A percentile compares a stretch with the other conserved stretches of the same genome.
Evolutionary conservation across 78 protist genomes (phyloP).

Genomic region (Monocercomonoides exilis): DNA sequence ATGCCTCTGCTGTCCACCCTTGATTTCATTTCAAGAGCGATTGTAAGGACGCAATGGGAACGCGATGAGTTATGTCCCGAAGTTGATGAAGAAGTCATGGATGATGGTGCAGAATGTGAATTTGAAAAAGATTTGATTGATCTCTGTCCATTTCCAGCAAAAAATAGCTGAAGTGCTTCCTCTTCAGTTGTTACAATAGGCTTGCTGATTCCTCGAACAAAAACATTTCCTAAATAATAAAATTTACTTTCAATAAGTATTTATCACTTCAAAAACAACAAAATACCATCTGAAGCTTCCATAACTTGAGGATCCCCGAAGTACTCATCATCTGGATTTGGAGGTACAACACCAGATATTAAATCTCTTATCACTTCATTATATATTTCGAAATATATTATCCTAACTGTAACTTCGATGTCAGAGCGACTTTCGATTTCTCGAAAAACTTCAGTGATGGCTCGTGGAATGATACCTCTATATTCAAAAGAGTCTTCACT

Average conservation of each 20-base stretch:
- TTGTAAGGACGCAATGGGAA: constrained; percentile 58
- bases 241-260: neutral
- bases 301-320: neutral
- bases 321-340: too few relatives aligned
- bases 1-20: constrained; percentile 46
- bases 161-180: constrained; percentile 58
- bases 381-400: constrained; percentile 44
- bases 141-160: constrained; percentile 53
- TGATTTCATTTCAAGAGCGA: constrained; percentile 38
- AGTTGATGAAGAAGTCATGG: neutral
- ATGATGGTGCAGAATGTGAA: constrained; percentile 3
- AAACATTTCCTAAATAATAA: neutral
- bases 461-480: constrained; percentile 51
- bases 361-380: constrained; percentile 53
- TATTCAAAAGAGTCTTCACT: constrained; percentile 17
- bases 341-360: neutral
- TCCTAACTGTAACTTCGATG: constrained; percentile 8
- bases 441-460: constrained; percentile 25
- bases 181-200: constrained; percentile 36
- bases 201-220: constrained; percentile 27
- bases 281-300: neutral
- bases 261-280: neutral
- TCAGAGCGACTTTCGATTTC: constrained; percentile 31
- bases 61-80: constrained; percentile 19
- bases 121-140: constrained; percentile 28